Percentiles rank a stretch among this genome's conserved stretches.
Conservation (phyloP, 2,329 filamentous ascomycete genomes). For the Clonostachys rhizophaga region DNA sequence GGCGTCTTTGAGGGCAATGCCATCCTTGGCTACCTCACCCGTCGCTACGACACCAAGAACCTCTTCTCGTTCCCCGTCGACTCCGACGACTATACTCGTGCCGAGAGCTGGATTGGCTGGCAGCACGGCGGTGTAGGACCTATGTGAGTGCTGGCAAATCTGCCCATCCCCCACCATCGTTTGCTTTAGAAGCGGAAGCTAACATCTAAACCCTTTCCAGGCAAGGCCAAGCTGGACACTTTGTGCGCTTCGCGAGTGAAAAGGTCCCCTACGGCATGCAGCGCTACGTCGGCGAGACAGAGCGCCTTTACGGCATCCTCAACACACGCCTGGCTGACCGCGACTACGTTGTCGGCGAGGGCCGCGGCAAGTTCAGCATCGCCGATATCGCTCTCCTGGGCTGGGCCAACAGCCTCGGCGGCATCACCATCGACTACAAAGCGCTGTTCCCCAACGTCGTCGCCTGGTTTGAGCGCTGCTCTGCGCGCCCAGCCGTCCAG, state of each 20-base stretch:
- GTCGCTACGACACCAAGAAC: constrained; percentile 68
- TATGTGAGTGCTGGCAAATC: constrained; percentile 24
- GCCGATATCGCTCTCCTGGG: constrained; percentile 71
- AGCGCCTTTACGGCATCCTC: constrained; percentile 69
- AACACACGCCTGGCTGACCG: constrained; percentile 55
- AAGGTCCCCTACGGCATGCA: constrained; percentile 67
- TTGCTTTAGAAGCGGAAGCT: too few species aligned
- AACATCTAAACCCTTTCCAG: constrained; percentile 26
- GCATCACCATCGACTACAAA: constrained; percentile 30
- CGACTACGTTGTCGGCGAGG: constrained; percentile 49
- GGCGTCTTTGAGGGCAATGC: constrained; percentile 70
- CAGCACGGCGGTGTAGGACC: constrained; percentile 73
- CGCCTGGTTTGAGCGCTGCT: constrained; percentile 68
- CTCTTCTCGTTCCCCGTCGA: constrained; percentile 70
- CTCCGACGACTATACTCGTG: constrained; percentile 27
- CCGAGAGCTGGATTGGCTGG: constrained; percentile 55
- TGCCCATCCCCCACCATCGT: background rate
- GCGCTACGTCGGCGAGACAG: constrained; percentile 71
- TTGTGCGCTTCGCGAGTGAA: constrained; percentile 62
- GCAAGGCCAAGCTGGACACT: constrained; percentile 76
- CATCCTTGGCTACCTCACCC: constrained; percentile 69
- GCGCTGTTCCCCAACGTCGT: constrained; percentile 66
- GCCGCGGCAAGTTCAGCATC: constrained; percentile 52
- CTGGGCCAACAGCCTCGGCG: constrained; percentile 54
- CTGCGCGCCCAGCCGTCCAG: constrained; percentile 63